These are phyloP conservation scores for Typha latifolia DNA, from an alignment of 176 grass and related monocot species.

Conservation along the genomic window DNA sequence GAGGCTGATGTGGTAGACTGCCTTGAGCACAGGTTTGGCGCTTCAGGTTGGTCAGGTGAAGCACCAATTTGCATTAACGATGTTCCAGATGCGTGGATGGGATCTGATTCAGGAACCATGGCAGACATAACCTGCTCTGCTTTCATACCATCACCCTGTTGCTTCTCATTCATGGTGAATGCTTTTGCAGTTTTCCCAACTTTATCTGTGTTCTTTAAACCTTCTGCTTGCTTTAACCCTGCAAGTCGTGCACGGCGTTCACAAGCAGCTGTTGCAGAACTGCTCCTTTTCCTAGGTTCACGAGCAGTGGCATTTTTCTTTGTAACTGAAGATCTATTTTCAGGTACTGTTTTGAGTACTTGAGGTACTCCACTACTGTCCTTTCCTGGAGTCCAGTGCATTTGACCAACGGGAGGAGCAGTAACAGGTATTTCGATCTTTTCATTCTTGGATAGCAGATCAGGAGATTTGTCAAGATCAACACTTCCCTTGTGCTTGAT, in stretches of 20 bases:
- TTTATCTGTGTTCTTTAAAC: conserved; percentile 20
- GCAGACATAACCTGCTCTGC: conserved; percentile 5
- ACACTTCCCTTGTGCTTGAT: conserved; percentile 28
- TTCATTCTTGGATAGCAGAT: conserved; percentile 2
- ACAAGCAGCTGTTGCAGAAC: conserved; percentile 40
- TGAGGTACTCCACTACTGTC: conserved; percentile 22
- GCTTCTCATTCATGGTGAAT: conserved; percentile 21
- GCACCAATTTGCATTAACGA: background rate
- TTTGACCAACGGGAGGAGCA: conserved; percentile 28
- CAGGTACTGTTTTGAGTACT: conserved; percentile 19
- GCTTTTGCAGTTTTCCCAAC: conserved; percentile 11
- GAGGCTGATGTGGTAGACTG: background rate
- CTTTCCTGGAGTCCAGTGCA: conserved; percentile 29
- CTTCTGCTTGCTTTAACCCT: conserved; percentile 42
- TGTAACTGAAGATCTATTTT: conserved; percentile 35
- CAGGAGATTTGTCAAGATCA: conserved; percentile 24
- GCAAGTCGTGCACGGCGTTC: conserved; percentile 46
- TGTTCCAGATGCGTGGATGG: background rate
- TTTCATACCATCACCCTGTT: conserved; percentile 12
- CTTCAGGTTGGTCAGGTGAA: conserved; percentile 1
- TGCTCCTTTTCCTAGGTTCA: conserved; percentile 36
- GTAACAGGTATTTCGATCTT: conserved; percentile 13
- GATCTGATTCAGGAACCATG: background rate
- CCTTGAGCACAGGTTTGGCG: background rate
- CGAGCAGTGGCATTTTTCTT: conserved; percentile 43